Base-by-base conservation (phyloP, 2,329 filamentous ascomycete species). In the Diaporthe sp. region DNA sequence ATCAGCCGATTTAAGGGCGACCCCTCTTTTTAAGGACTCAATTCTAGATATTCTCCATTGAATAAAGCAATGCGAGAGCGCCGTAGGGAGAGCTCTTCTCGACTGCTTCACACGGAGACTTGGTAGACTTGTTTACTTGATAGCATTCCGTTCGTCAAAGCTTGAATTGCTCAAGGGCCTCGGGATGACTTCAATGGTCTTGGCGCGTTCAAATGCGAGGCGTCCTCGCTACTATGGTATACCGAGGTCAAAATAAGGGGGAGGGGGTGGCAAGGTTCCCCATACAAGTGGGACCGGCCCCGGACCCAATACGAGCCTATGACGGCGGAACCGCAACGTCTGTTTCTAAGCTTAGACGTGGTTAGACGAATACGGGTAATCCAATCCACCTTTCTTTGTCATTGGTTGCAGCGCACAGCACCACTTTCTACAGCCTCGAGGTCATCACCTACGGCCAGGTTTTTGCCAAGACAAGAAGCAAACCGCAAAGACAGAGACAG, bases 191-290 rank as follows among this genome's bases (percentile, higher is more conserved):
- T 35, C 42, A 50, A 22, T 10, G 19, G 27, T 35, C 27, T 66
- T 50, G 61, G 42, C 61, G 27, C 2, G 42, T 25, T 35, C 42
- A 37, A 50, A 25, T 25, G 61, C 25, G 25, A 32, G n/a, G n/a
- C 6, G 27, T 17, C 22, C 30, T 47, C 39, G 25, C 17, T 25
- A 35, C 22, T 15, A 25, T 65, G 27, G 59, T 19, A 50, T 1
- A 50, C 61, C 61, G 42, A 66, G 61, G 61, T 66, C 42, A 66
- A 25, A 66, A 65, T 50, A 50, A 66, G 37, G 42, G 42, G 61
- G 61, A 66, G 61, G 59, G 61, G 50, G 42, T 47, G 59, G 59
- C 61, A 66, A 50, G 42, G 61, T 66, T 66, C 59, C 61, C 61
- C 61, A 37, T 66, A 66, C 27, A 8, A 42, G 61, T 50, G 61